phyloP scores from a whole-genome alignment of 305 asterid genomes.

The Striga hermonthica region DNA sequence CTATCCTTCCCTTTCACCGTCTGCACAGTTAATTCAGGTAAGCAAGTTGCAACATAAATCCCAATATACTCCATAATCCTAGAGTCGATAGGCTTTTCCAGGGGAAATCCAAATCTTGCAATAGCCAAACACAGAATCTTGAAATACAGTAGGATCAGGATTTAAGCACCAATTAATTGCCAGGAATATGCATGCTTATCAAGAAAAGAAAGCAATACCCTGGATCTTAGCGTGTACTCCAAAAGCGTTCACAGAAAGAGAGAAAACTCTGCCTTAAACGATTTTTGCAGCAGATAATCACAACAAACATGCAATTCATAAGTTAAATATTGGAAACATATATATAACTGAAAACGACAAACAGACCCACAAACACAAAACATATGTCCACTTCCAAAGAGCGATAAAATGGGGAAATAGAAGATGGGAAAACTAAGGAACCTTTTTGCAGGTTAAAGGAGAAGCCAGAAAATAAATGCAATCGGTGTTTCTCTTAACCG shows the following conservation, averaged over 20 bases:
- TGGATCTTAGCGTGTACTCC: slow-evolving; percentile 11
- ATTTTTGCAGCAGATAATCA: slow-evolving; percentile 28
- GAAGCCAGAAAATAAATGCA: slow-evolving; percentile 95
- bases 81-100: background rate
- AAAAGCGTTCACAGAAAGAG: background rate
- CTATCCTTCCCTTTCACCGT: background rate
- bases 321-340: slow-evolving; percentile 5
- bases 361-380: slow-evolving; percentile 2
- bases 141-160: slow-evolving; percentile 3
- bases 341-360: background rate
- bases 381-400: slow-evolving; percentile 4
- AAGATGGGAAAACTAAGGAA: slow-evolving; percentile 20
- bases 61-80: background rate
- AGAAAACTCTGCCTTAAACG: slow-evolving; percentile 19
- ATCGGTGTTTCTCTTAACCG: slow-evolving; percentile 75
- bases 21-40: background rate
- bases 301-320: slow-evolving; percentile 1
- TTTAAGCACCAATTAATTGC: slow-evolving; percentile 15
- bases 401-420: background rate
- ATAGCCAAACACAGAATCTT: slow-evolving; percentile 23
- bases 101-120: slow-evolving; percentile 19
- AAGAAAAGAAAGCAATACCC: slow-evolving; percentile 20
- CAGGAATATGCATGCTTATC: background rate
- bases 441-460: slow-evolving; percentile 95
- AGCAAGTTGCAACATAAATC: background rate